phyloP scores from a whole-genome alignment of 768 basidiomycete genomes.

The Phaffia tasmanica region DNA sequence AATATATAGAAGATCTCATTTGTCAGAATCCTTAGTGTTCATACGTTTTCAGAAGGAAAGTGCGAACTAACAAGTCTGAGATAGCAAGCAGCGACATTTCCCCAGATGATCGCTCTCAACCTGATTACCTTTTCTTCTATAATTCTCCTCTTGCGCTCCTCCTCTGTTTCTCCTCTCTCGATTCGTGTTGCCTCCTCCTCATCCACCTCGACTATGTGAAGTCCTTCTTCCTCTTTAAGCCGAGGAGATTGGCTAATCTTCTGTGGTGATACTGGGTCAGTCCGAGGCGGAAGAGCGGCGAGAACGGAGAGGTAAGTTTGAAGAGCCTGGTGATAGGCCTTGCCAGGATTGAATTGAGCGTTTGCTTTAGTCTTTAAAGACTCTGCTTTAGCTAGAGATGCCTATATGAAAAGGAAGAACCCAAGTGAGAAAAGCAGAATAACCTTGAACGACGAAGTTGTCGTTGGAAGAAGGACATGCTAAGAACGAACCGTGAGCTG shows the following conservation, averaged over 20 bases:
- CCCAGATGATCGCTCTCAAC: slow-evolving; percentile 59
- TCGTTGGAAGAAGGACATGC: background rate
- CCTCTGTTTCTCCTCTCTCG: slow-evolving; percentile 18
- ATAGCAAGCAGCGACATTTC: slow-evolving; percentile 81
- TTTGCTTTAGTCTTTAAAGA: slow-evolving; percentile 68
- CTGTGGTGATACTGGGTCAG: slow-evolving; percentile 30
- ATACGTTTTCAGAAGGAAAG: slow-evolving; percentile 3
- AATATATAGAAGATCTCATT: background rate
- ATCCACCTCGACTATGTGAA: slow-evolving; percentile 34
- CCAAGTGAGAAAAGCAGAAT: background rate
- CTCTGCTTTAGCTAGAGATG: slow-evolving; percentile 46
- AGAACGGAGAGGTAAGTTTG: slow-evolving; percentile 41
- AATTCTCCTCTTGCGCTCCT: slow-evolving; percentile 32
- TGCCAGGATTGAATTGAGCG: slow-evolving; percentile 31
- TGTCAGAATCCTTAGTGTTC: background rate
- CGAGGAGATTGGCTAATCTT: slow-evolving; percentile 25
- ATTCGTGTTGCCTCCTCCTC: slow-evolving; percentile 34
- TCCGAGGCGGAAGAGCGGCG: slow-evolving; percentile 42
- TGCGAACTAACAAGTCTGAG: slow-evolving; percentile 62
- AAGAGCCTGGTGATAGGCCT: slow-evolving; percentile 11
- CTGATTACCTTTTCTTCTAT: slow-evolving; percentile 47
- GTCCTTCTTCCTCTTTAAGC: slow-evolving; percentile 31
- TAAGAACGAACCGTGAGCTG: slow-evolving; percentile 16
- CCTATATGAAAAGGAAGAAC: slow-evolving; percentile 36
- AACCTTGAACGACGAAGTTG: background rate